These are phyloP conservation scores for Conticribra guillardii DNA, from an alignment of 108 stramenopile species.

Conservation along the genomic window DNA sequence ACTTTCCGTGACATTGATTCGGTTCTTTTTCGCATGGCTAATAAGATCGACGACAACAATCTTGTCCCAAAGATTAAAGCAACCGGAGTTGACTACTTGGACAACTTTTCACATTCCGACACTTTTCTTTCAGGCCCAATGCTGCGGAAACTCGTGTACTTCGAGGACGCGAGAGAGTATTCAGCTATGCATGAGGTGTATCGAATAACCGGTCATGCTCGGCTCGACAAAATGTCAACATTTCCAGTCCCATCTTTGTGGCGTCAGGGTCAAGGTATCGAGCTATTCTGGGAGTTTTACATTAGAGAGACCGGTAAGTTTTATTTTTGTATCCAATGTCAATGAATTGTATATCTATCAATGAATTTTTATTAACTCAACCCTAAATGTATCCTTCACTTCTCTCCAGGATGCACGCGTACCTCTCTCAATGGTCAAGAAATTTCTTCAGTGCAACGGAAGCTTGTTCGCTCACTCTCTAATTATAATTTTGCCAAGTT, in stretches of 20 bases:
- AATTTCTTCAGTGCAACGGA: constrained; percentile 6
- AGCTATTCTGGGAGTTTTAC: constrained; percentile 40
- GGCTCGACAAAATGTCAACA: constrained; percentile 1
- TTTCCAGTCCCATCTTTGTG: constrained; percentile 42
- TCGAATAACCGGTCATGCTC: constrained; percentile 25
- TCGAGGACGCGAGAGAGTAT: constrained; percentile 42
- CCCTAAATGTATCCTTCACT: too few relatives aligned
- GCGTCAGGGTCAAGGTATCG: constrained; percentile 32
- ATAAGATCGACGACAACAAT: constrained; percentile 33
- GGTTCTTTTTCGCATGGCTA: constrained; percentile 12
- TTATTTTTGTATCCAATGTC: too few relatives aligned
- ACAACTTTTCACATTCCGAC: constrained; percentile 2
- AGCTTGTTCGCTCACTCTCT: constrained; percentile 15
- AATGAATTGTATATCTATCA: constrained; percentile 1
- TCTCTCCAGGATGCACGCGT: constrained; percentile 13
- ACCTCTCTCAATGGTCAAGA: constrained; percentile 27
- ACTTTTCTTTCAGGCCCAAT: constrained; percentile 15
- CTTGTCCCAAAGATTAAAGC: neutral
- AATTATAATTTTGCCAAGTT: constrained; percentile 49
- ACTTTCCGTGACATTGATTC: constrained; percentile 26
- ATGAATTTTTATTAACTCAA: neutral
- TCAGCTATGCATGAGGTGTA: constrained; percentile 36
- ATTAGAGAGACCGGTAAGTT: constrained; percentile 30
- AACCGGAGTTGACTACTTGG: neutral
- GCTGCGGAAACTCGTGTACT: constrained; percentile 26